Base-by-base conservation (phyloP, 768 basidiomycete genomes). In the Xerocomus brunneocitrinus region DNA sequence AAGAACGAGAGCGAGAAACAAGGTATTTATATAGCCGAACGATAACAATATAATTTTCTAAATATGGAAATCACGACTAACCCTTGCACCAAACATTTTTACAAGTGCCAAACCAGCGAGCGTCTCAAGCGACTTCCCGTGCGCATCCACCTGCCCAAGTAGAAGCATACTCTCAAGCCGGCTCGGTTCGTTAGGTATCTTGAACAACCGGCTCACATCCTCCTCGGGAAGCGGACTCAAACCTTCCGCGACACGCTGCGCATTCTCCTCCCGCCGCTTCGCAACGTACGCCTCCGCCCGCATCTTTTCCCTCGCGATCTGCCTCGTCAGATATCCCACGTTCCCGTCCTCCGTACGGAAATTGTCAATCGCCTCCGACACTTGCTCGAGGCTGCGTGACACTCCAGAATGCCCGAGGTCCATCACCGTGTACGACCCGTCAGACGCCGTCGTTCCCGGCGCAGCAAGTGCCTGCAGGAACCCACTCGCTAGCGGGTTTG, bases 261-360 rank as follows among this genome's bases (percentile, higher is more conserved):
- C 79, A 63, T 91, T 95, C 72, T 97, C 94, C 67, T 95, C 94
- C 66, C 87, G 90, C 52, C 92, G 83, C 71, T 93, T 94, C 62
- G 81, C 79, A 50, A 94, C 71, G 64, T 87, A 86, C 49, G 78
- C 76, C 52, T 97, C 94, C 47, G 91, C 90, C 55, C 82, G 83
- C 41, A 78, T 71, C 64, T 83, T 86, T 70, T 97, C 94, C 30
- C 94, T 81, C 30, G 85, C 85, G 64, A 95, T 95, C 68, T 95
- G 93, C 50, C 94, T 84, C 42, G 78, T 78, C 60, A 91, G 74
- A 76, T 92, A 97, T 49, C 88, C 92, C 58, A 94, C 79, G 71
- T 95, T 95, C 47, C 91, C 89, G 64, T 95, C 90, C 70, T 97
- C 94, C 50, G 89, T 91, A 62, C 85, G 83, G 73, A 93, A 91